phyloP scores from a whole-genome alignment of 352 stramenopile species.

The Globisporangium spinosum region DNA sequence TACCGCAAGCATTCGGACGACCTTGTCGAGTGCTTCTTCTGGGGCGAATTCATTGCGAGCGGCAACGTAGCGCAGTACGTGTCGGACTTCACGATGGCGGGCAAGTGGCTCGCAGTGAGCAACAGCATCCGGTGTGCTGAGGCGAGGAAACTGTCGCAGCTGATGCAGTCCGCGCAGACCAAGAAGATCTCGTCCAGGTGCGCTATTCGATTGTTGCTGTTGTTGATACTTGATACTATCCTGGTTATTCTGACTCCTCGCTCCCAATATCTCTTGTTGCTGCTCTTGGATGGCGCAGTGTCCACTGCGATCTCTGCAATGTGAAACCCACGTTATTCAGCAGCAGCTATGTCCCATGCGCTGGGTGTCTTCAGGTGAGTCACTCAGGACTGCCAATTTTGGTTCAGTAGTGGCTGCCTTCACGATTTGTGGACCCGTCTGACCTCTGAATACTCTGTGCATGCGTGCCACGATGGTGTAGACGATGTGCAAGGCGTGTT shows the following conservation, averaged over 20 bases:
- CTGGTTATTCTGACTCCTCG: background rate
- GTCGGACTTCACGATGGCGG: slow-evolving; percentile 30
- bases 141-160: background rate
- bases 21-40: slow-evolving; percentile 31
- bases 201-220: slow-evolving; percentile 1
- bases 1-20: slow-evolving; percentile 14
- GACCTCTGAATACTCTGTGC: background rate
- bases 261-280: background rate
- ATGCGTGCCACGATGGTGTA: background rate
- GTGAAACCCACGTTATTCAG: background rate
- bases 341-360: background rate
- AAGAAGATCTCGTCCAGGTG: slow-evolving; percentile 19
- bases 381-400: background rate
- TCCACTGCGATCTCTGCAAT: slow-evolving; percentile 1
- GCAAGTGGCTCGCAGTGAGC: slow-evolving; percentile 30
- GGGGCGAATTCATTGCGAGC: slow-evolving; percentile 28
- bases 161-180: background rate
- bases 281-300: background rate
- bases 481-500: background rate
- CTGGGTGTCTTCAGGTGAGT: background rate
- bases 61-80: slow-evolving; percentile 28
- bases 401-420: too few species aligned
- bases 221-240: background rate
- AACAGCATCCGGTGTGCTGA: slow-evolving; percentile 12
- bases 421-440: slow-evolving; percentile 3